Conservation (phyloP, 371 early-diverging fungal species). For the Conidiobolus incongruus region DNA sequence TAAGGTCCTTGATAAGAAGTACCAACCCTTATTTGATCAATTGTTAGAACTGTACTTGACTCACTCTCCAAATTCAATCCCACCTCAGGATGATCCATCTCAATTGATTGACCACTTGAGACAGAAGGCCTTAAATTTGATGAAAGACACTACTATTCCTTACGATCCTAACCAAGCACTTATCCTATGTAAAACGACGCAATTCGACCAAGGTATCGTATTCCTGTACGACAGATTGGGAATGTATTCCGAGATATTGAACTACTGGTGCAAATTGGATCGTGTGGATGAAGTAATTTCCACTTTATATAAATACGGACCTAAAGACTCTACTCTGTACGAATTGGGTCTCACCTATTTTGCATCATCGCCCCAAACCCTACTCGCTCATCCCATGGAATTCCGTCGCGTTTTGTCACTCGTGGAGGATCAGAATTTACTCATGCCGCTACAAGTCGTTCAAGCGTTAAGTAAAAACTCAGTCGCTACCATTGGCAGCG, state of each 20-base stretch:
- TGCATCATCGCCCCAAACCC: constrained; percentile 30
- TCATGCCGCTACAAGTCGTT: constrained; percentile 73
- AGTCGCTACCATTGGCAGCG: constrained; percentile 62
- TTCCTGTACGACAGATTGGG: constrained; percentile 61
- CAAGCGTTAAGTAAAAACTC: constrained; percentile 62
- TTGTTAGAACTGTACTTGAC: too few species aligned
- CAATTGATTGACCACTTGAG: too few species aligned
- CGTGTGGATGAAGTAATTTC: constrained; percentile 47
- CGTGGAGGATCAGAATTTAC: constrained; percentile 64
- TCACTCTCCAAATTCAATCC: too few species aligned
- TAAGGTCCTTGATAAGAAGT: too few species aligned
- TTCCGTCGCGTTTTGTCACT: constrained; percentile 46
- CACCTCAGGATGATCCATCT: too few species aligned
- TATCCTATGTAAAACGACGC: constrained; percentile 60
- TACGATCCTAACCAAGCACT: constrained; percentile 82
- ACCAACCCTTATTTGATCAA: too few species aligned
- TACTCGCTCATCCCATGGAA: constrained; percentile 23
- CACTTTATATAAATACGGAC: constrained; percentile 55
- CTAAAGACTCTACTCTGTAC: constrained; percentile 55
- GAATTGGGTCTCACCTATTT: constrained; percentile 63
- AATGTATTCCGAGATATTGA: constrained; percentile 58
- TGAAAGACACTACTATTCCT: too few species aligned
- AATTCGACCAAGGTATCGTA: constrained; percentile 63
- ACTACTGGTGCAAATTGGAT: constrained; percentile 56
- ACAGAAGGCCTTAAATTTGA: too few species aligned